Conservation (phyloP, 2,329 filamentous ascomycete species). For the Septoria linicola region DNA sequence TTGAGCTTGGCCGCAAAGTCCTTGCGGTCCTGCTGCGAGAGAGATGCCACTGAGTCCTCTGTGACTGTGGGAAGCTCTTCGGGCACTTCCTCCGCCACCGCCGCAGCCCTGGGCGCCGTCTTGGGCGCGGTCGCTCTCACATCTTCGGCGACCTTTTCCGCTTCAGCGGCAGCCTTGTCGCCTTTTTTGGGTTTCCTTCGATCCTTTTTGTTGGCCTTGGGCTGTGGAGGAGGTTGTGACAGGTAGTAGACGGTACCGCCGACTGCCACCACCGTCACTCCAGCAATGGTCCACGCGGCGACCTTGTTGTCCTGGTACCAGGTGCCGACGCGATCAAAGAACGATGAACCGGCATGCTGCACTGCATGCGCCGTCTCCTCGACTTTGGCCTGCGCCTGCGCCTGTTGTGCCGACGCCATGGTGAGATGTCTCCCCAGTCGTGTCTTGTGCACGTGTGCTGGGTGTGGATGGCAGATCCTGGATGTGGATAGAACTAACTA, state of each 20-base stretch:
- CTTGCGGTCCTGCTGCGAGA: slow-evolving; percentile 68
- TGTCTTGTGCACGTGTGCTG: slow-evolving; percentile 3
- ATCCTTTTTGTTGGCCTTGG: slow-evolving; percentile 82
- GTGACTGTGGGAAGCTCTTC: slow-evolving; percentile 53
- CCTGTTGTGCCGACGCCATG: slow-evolving; percentile 24
- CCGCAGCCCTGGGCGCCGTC: slow-evolving; percentile 31
- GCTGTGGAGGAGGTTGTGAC: slow-evolving; percentile 44
- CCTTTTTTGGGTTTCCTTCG: slow-evolving; percentile 81
- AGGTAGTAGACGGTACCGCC: slow-evolving; percentile 94
- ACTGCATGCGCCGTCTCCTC: slow-evolving; percentile 31
- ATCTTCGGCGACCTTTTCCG: slow-evolving; percentile 28
- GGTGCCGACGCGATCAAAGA: slow-evolving; percentile 85
- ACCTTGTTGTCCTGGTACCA: slow-evolving; percentile 97
- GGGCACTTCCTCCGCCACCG: slow-evolving; percentile 40
- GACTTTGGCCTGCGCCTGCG: slow-evolving; percentile 21
- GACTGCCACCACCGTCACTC: slow-evolving; percentile 86
- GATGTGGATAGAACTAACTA: too few species aligned
- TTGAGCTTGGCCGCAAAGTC: slow-evolving; percentile 89
- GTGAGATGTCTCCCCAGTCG: slow-evolving; percentile 4
- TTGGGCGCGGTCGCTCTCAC: slow-evolving; percentile 23
- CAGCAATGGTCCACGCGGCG: slow-evolving; percentile 92
- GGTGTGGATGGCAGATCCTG: slow-evolving; percentile 15
- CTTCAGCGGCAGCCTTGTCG: slow-evolving; percentile 51
- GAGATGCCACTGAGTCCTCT: slow-evolving; percentile 44
- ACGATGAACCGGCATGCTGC: slow-evolving; percentile 58